Evolutionary conservation across 139 green algal species (phyloP), one percentile per base, ranked within the genome.

Genomic region (Tetradesmus obliquus): DNA sequence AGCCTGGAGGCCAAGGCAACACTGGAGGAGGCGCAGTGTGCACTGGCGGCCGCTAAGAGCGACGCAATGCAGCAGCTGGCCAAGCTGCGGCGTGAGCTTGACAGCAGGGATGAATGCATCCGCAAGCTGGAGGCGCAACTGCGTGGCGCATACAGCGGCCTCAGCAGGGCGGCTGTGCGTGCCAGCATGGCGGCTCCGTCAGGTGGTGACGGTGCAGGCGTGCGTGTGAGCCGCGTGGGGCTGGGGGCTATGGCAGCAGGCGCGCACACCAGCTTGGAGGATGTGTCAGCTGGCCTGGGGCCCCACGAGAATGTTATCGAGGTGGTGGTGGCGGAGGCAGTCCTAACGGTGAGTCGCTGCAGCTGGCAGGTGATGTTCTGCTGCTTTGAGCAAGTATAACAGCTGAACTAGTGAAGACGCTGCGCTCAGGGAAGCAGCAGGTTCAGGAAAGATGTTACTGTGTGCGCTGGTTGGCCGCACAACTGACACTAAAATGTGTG

Each of bases 271-370:
- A 88, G 88, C 17, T 5, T 91, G 51, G 91, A 90, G 69, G 82
- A 92, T 72, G 66, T 93, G 88, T 54, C 91, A 10, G 90, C 32
- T 7, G 88, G 86, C 22, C 92, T 96, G 85, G 82, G 57, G 15
- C 58, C 45, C 53, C 74, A 71, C 45, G 86, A 93, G 82, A 90
- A 90, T 22, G 12, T 86, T 0, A 86, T 92, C 10, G 90, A 92
- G 90, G 15, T 92, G 32, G 24, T 57, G 2, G 83, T 92, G 51
- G 51, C 55, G 17, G 89, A 93, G 7, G 88, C 88, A 55, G 24
- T n/a, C 9, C 51, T 93, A 2, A 13, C 89, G 91, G 93, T 93
- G 5, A 62, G 88, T 53, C 3, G 15, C 19, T 72, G 79, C 17
- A 22, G 10, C 22, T 7, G 69, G 20, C 1, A 54, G n/a, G 13